Conservation (phyloP, 441 rosid species). For the Flueggea neowawraea region DNA sequence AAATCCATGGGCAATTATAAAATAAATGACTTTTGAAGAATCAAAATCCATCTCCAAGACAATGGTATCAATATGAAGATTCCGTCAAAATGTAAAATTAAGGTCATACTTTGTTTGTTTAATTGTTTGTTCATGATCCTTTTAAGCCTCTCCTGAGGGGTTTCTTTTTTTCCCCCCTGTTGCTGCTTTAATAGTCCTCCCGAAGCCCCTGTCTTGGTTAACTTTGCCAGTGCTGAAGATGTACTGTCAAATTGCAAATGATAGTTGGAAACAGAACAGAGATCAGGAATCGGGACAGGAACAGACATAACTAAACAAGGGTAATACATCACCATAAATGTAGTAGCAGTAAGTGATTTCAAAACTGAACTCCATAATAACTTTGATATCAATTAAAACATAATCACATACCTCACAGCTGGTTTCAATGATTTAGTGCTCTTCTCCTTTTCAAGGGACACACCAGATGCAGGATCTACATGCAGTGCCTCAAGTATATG, state of each 20-base stretch:
- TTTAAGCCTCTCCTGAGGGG: constrained; percentile 97
- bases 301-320: background rate
- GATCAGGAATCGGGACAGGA: no score
- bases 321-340: no score
- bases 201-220: constrained; percentile 55
- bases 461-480: constrained; percentile 97
- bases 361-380: background rate
- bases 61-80: background rate
- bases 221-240: constrained; percentile 71
- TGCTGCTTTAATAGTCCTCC: constrained; percentile 58
- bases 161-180: constrained; percentile 78
- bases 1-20: no score
- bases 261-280: background rate
- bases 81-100: constrained; percentile 5
- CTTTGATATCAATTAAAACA: constrained; percentile 1
- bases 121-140: constrained; percentile 95
- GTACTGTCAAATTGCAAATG: constrained; percentile 35
- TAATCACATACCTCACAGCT: constrained; percentile 50
- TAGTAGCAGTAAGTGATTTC: background rate
- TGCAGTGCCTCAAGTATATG: constrained; percentile 93
- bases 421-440: constrained; percentile 51
- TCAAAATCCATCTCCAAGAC: no score
- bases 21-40: no score
- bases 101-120: constrained; percentile 77
- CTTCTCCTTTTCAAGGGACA: constrained; percentile 83